Base-by-base conservation (phyloP, 805 yeast species). In the Yarrowia deformans region DNA sequence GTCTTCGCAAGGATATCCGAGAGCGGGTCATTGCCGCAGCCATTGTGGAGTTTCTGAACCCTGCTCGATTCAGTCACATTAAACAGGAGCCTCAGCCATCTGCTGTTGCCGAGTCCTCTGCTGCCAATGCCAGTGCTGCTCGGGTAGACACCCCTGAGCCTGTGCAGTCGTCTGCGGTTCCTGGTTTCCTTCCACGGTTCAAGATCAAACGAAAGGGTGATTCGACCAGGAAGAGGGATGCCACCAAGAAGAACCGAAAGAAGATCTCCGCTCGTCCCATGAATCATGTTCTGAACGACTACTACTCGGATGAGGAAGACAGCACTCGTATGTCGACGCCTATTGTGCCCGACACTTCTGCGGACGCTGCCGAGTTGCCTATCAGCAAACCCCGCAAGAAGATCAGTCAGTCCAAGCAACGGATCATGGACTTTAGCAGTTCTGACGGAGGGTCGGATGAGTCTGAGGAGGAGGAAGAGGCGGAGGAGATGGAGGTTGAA, bases 21-120 rank as follows among this genome's bases (percentile, higher is more conserved):
- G 94, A 88, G 74, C 84, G 91, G 70, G 79, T 90, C 3, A 84
- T 91, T 32, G 93, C 90, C 0, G 91, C 95, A 0, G 81, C 83
- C 1, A 84, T 92, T 18, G 81, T 90, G 68, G 88, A 88, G 39
- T 78, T 84, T 19, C 80, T 92, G 72, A 84, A 85, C 69, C 88
- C 87, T 48, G 85, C 68, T 9, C 63, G 74, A 18, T 73, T 72
- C 42, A 45, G 37, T 39, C 64, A 68, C 18, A 37, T 70, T 19
- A 52, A 66, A 37, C 49, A 60, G 37, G 56, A 35, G 8, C 32
- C 54, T 3, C 37, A 19, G 19, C 40, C 54, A 3, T 35, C 43
- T 12, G 49, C 23, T 3, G 68, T n/a, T 18, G 18, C 23, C 1
- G 60, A 54, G 12, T 34, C 60, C 5, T 1, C 48, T 19, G 13